A percentile compares a stretch with the other conserved stretches of the same genome.
Conservation (phyloP, 2,329 filamentous ascomycete species). For the Mariannaea sp. region DNA sequence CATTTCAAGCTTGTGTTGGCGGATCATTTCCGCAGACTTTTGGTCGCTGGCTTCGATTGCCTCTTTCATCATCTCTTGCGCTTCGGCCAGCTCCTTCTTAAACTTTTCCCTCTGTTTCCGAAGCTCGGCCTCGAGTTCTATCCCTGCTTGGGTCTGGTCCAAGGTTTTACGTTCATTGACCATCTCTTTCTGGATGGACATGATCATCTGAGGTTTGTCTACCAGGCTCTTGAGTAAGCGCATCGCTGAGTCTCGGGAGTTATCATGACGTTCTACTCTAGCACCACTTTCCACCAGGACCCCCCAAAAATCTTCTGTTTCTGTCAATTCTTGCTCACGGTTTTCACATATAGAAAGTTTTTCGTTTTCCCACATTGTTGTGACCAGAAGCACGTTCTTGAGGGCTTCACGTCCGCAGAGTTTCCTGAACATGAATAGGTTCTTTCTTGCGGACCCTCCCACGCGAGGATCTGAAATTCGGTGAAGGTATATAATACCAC, state of each 20-base stretch:
- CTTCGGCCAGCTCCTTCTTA: conserved; percentile 5
- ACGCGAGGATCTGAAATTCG: conserved; percentile 10
- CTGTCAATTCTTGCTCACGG: not conserved
- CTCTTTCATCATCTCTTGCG: conserved; percentile 3
- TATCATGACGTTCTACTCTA: not conserved
- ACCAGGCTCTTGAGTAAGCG: too few relatives aligned
- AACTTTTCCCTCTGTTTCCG: conserved; percentile 3
- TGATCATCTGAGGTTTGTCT: not conserved
- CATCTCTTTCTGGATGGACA: conserved; percentile 14
- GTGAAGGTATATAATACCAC: conserved; percentile 16
- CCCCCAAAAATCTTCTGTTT: not conserved
- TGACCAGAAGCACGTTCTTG: not conserved
- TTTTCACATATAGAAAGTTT: not conserved
- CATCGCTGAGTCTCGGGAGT: not conserved
- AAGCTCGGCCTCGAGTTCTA: conserved; percentile 8
- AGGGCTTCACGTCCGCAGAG: not conserved
- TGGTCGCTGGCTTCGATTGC: not conserved
- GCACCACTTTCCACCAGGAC: not conserved
- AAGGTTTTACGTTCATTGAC: conserved; percentile 12
- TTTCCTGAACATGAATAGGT: conserved; percentile 2
- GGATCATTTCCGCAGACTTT: not conserved
- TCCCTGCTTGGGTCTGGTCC: conserved; percentile 12
- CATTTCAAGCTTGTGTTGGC: not conserved
- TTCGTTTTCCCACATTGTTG: not conserved
- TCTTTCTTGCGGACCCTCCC: not conserved